Evolutionary conservation across 805 yeast genomes (phyloP), one percentile per base, ranked within the genome.

Genomic region (Starmerella apicola): DNA sequence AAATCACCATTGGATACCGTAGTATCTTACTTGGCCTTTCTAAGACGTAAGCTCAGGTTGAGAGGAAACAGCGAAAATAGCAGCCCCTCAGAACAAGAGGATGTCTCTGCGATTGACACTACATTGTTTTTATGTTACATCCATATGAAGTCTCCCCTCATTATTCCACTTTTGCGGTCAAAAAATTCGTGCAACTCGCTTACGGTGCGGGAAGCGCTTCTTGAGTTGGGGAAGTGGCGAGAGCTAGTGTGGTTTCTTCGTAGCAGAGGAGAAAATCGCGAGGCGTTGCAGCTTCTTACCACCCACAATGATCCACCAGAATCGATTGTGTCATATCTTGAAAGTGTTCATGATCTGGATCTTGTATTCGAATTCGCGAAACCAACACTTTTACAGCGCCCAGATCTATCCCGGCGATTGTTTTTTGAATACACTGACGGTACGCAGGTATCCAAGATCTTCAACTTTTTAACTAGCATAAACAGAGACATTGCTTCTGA

Each of bases 151-250:
- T 81, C 82, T 0, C 70, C 78, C 45, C 65, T 88, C 55, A 70
- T 88, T 12, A 94, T 88, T 0, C 91, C 97, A 0, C 70, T 88
- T 17, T 65, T 88, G 4, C 66, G 97, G 36, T 68, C 84, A 2
- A 71, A 73, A 21, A 91, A 86, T 56, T 64, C 67, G 49, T 84
- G 96, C 61, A 77, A 78, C 50, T 68, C 78, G 4, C 62, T 65
- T 1, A 65, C 72, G 2, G 94, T 83, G 1, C 71, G 72, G 36
- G 57, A 60, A 9, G 67, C 71, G 37, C 66, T 84, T 22, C 56
- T 67, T 9, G 39, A 44, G 6, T 62, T 67, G 6, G 61, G 65
- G 3, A 68, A 72, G 53, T 71, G 72, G 50, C 70, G 70, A 24
- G 95, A 84, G 51, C 63, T 86, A 31, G 68, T 83, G 7, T 94